These are phyloP conservation scores for Rhodocollybia butyracea DNA, from an alignment of 768 basidiomycete species.

Conservation along the genomic window DNA sequence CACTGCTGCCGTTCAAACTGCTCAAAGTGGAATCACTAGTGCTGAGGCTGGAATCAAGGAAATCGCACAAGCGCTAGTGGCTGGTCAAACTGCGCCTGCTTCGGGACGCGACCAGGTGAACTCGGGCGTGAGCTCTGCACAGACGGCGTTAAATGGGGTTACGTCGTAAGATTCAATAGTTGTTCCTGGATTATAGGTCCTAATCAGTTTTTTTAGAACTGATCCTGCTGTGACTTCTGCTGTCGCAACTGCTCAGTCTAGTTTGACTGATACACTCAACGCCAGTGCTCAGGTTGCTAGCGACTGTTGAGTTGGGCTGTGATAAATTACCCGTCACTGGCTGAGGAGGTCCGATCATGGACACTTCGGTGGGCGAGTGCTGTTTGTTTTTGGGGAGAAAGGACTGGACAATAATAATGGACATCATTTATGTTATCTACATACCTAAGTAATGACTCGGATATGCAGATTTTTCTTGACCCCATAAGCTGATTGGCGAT, in stretches of 20 bases:
- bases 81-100: conserved; percentile 6
- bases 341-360: too few species aligned
- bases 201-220: conserved; percentile 7
- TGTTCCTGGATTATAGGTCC: too few species aligned
- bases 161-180: conserved; percentile 8
- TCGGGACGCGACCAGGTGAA: conserved; percentile 4
- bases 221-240: conserved; percentile 12
- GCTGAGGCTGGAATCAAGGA: conserved; percentile 10
- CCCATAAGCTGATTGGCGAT: too few species aligned
- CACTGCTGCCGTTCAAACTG: neutral
- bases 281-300: conserved; percentile 10
- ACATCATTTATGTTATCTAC: too few species aligned
- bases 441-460: too few species aligned
- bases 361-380: too few species aligned
- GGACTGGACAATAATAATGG: too few species aligned
- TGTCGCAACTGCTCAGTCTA: neutral
- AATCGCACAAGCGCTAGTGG: conserved; percentile 6
- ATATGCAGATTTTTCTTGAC: too few species aligned
- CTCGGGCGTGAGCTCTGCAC: neutral
- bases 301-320: conserved; percentile 7
- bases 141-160: conserved; percentile 5
- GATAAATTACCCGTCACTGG: too few species aligned
- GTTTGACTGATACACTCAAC: conserved; percentile 6
- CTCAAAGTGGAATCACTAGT: conserved; percentile 1
- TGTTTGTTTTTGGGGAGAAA: too few species aligned